Base-by-base conservation (phyloP, 345 rosid species). In the Camelina sativa region DNA sequence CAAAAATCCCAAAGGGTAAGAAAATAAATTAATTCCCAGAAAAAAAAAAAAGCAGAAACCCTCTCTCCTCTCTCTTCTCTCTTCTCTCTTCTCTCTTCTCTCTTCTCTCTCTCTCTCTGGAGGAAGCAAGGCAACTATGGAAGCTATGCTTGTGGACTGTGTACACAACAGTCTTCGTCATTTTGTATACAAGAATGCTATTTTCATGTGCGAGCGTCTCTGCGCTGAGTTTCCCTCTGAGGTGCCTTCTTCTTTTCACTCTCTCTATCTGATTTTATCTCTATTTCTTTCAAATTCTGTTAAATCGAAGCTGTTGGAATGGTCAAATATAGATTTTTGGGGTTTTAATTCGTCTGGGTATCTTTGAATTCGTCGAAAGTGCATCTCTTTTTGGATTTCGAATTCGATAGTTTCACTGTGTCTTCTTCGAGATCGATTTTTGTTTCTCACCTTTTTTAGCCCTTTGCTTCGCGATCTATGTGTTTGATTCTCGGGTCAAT, bases 201-300 rank as follows among this genome's bases (percentile, higher is more conserved):
- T 89, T 73, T 96, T 96, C 87, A 84, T 92, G 85, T 92, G 98
- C 76, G 99, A 96, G 79, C 96, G 98, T 52, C 96, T 96, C 80
- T 91, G 91, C 64, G 96, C 98, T n/a, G 99, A 96, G 87, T 96
- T 89, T 75, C 98, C 98, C 34, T 84, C 97, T 13, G 98, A 96
- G 98, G 99, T 95, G 37, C 12, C 19, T 23, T 46, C 32, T 38
- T 28, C 16, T 43, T 19, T 28, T 5, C 32, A 16, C 66, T 62
- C 34, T 43, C 35, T 12, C 40, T 1, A 9, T 55, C 10, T 19
- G 1, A 9, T 4, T 10, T 35, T 22, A 53, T 1, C 13, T 25
- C 51, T 43, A 38, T 66, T 17, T 23, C n/a, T 68, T 28, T 16
- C 50, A 5, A 57, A 15, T 37, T 65, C 73, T 66, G 72, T 65